Conservation (phyloP, 78 protist species). For the Chrysochromulina tobinii region DNA sequence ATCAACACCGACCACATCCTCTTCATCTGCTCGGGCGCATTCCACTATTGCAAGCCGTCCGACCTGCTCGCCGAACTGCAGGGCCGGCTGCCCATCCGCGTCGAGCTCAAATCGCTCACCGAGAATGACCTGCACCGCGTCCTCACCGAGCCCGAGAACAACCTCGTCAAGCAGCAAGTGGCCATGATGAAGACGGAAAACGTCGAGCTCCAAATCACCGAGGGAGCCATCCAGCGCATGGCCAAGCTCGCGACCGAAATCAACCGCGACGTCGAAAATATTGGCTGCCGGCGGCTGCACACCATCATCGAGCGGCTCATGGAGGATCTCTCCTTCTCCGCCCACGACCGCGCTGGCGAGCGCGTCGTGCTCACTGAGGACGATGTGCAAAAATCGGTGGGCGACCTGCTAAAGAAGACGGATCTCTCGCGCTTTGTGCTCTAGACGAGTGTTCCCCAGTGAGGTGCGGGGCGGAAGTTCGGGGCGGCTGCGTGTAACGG, state of each 20-base stretch:
- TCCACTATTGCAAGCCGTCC: conserved; percentile 67
- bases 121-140: conserved; percentile 76
- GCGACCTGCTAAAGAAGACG: background rate
- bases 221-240: conserved; percentile 72
- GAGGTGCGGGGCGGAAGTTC: too few relatives aligned
- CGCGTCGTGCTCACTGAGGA: background rate
- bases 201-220: conserved; percentile 69
- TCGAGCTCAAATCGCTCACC: conserved; percentile 79
- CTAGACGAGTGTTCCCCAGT: background rate
- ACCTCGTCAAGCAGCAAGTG: conserved; percentile 80
- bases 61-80: conserved; percentile 62
- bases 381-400: background rate
- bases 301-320: conserved; percentile 58
- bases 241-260: conserved; percentile 67
- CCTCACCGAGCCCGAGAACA: conserved; percentile 85
- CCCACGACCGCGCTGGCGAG: background rate
- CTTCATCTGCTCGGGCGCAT: conserved; percentile 89
- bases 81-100: conserved; percentile 90
- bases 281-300: conserved; percentile 88
- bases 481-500: too few relatives aligned
- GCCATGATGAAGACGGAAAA: conserved; percentile 49
- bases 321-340: conserved; percentile 17
- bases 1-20: conserved; percentile 87
- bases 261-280: conserved; percentile 79
- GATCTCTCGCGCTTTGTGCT: conserved; percentile 19